A percentile compares a stretch with the other conserved stretches of the same genome.
Evolutionary conservation across 306 rosid genomes (phyloP).

Genomic region (Prunus persica): Prunus_persica_NCBIv2 NC_034011.1:19921501-19922000

Average conservation of each 20-base stretch:
- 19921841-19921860: background rate
- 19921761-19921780: background rate
- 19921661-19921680: background rate
- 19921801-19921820: background rate
- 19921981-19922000: too few relatives aligned
- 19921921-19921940: background rate
- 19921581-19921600: background rate
- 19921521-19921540: background rate
- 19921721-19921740: background rate
- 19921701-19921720: background rate
- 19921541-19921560: background rate
- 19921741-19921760: background rate
- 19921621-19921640: background rate
- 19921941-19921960: too few relatives aligned
- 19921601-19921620: background rate
- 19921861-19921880: background rate
- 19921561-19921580: background rate
- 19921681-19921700: background rate
- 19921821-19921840: background rate
- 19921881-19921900: background rate
- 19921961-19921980: too few relatives aligned
- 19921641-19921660: background rate
- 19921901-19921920: background rate
- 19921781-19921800: background rate
- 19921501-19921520: background rate